Percentiles rank a stretch among this genome's conserved stretches.
phyloP scores from a whole-genome alignment of 139 green algal species.

The Chlamydomonas sp. region DNA sequence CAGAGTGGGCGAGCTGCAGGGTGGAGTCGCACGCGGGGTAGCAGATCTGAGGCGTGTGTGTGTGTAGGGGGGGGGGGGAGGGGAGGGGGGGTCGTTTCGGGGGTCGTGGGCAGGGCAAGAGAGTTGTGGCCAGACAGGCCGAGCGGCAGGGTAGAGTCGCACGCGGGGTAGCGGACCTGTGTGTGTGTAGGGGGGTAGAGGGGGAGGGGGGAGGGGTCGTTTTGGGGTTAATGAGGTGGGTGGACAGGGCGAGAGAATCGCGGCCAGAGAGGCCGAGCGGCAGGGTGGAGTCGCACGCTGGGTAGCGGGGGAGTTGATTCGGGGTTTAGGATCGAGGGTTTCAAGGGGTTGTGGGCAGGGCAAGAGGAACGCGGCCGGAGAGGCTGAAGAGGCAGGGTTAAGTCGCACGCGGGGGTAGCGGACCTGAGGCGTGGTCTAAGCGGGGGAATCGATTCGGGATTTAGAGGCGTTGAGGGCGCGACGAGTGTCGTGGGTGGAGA shows the following conservation, averaged over 20 bases:
- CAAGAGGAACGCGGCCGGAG: slow-evolving; percentile 3
- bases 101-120: slow-evolving; percentile 35
- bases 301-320: slow-evolving; percentile 48
- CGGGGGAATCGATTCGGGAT: too few species aligned
- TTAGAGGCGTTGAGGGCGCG: too few species aligned
- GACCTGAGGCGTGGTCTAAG: too few species aligned
- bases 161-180: slow-evolving; percentile 61
- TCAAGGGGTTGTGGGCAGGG: too few species aligned
- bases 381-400: slow-evolving; percentile 55
- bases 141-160: slow-evolving; percentile 49
- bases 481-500: slow-evolving; percentile 20
- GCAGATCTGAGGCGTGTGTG: too few species aligned
- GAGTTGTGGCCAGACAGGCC: slow-evolving; percentile 32
- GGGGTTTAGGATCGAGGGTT: background rate
- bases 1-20: slow-evolving; percentile 52
- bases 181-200: background rate
- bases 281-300: slow-evolving; percentile 48
- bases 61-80: background rate
- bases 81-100: too few species aligned
- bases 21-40: slow-evolving; percentile 34
- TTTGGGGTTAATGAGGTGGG: too few species aligned
- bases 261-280: slow-evolving; percentile 38
- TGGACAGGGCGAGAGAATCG: slow-evolving; percentile 29
- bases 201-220: background rate
- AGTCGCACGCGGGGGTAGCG: slow-evolving; percentile 37